Percentiles rank a stretch among this genome's conserved stretches.
These are phyloP conservation scores for Fusarium proliferatum DNA, from an alignment of 2,329 filamentous ascomycete genomes.

Conservation along the genomic window DNA sequence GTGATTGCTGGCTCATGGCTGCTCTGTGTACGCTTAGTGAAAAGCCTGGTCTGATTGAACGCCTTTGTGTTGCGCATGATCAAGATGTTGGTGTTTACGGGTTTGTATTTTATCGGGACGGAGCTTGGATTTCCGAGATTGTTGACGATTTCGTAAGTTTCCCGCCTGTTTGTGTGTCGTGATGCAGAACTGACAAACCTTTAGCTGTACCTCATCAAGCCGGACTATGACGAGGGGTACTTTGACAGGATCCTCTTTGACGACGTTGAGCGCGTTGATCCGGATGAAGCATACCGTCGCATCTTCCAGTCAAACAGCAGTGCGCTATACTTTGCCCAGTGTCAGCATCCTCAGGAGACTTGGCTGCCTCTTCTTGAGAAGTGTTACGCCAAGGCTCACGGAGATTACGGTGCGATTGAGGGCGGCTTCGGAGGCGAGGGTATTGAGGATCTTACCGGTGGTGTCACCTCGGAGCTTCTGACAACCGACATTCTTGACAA, in stretches of 20 bases:
- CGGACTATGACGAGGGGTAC: constrained; percentile 70
- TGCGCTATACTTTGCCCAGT: constrained; percentile 81
- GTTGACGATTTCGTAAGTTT: constrained; percentile 64
- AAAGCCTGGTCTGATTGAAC: constrained; percentile 76
- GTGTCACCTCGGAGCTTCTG: constrained; percentile 74
- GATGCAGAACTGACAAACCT: not conserved
- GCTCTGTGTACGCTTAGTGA: constrained; percentile 82
- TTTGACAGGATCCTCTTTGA: constrained; percentile 58
- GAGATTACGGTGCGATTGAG: constrained; percentile 79
- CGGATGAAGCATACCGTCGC: constrained; percentile 71
- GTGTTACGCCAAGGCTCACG: constrained; percentile 83
- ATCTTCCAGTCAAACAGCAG: constrained; percentile 79
- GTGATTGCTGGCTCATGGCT: constrained; percentile 89
- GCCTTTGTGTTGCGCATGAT: constrained; percentile 77
- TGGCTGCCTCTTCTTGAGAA: constrained; percentile 85
- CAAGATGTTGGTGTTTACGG: constrained; percentile 83
- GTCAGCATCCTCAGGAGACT: constrained; percentile 79
- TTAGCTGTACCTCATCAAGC: constrained; percentile 64
- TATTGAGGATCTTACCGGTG: constrained; percentile 71
- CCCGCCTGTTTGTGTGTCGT: not conserved
- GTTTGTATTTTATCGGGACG: constrained; percentile 85
- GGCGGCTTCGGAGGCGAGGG: constrained; percentile 75
- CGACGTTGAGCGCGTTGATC: constrained; percentile 60
- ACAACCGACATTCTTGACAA: constrained; percentile 78
- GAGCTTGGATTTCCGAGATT: constrained; percentile 74